phyloP scores from a whole-genome alignment of 163 green algal species.

The Chlamydomonas reinhardtii region DNA sequence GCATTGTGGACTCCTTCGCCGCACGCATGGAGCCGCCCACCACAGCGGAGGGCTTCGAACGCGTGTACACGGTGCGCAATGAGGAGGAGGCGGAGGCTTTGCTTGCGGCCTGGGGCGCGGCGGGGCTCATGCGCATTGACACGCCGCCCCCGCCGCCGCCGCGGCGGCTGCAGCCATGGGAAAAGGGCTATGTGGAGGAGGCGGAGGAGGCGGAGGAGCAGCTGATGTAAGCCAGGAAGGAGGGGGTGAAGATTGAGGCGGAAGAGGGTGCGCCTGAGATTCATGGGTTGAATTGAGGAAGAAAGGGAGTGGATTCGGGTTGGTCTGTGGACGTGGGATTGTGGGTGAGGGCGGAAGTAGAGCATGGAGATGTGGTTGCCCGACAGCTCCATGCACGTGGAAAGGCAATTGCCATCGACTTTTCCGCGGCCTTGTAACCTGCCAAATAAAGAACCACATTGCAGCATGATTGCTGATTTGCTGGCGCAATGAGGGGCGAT shows the following conservation, averaged over 20 bases:
- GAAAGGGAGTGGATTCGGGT: too few relatives aligned
- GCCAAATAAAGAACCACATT: too few relatives aligned
- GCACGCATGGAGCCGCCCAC: conserved; percentile 40
- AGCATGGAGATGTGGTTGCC: too few relatives aligned
- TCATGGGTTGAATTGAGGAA: too few relatives aligned
- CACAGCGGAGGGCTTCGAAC: conserved; percentile 24
- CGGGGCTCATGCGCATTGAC: not conserved
- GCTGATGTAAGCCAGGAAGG: not conserved
- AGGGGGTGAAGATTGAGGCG: not conserved
- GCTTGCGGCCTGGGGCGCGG: conserved; percentile 24
- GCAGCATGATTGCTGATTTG: too few relatives aligned
- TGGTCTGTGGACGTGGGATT: too few relatives aligned
- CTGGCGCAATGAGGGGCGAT: too few relatives aligned
- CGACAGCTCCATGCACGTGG: too few relatives aligned
- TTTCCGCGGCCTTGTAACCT: too few relatives aligned
- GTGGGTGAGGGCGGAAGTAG: too few relatives aligned
- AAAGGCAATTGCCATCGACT: too few relatives aligned
- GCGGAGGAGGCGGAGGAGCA: not conserved
- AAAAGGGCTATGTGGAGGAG: not conserved
- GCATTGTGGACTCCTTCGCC: conserved; percentile 39
- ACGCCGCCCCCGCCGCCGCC: not conserved
- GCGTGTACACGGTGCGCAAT: conserved; percentile 8
- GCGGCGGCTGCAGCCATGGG: not conserved
- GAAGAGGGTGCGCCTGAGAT: too few relatives aligned
- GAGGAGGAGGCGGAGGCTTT: conserved; percentile 4